Percentiles rank a stretch among this genome's conserved stretches.
Evolutionary conservation across 2,329 filamentous ascomycete genomes (phyloP).

Genomic region (Trichoderma guizhouense): DNA sequence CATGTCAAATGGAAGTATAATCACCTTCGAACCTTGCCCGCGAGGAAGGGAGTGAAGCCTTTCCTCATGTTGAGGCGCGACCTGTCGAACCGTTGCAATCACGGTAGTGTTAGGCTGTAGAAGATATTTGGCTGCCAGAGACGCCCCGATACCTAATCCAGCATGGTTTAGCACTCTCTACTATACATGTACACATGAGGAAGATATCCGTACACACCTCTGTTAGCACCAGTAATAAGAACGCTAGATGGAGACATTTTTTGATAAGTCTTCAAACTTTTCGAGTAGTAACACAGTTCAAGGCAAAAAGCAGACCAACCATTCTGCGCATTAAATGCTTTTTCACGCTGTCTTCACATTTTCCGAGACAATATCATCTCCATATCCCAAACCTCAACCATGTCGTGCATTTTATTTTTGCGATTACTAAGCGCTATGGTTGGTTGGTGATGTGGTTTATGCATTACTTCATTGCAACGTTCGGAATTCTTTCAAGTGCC

Average conservation of each 20-base stretch:
- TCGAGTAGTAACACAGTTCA: neutral
- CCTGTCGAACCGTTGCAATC: neutral
- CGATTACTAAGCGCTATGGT: neutral
- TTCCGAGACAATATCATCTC: neutral
- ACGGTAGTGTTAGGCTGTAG: neutral
- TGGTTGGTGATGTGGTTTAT: neutral
- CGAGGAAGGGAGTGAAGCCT: neutral
- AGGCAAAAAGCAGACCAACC: neutral
- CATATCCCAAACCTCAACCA: neutral
- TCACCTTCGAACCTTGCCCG: neutral
- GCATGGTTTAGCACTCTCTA: neutral
- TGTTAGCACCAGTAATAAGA: neutral
- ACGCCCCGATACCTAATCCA: neutral
- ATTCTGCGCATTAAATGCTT: neutral
- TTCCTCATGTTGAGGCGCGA: neutral
- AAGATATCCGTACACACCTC: neutral
- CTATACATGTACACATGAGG: rapidly evolving
- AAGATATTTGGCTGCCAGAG: neutral
- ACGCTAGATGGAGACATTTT: neutral
- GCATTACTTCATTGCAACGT: neutral
- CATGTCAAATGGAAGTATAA: neutral
- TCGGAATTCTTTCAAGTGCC: neutral
- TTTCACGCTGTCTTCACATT: neutral
- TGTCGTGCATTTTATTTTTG: neutral
- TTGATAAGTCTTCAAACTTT: neutral